Evolutionary conservation across 2,329 filamentous ascomycete genomes (phyloP).

Genomic region (Ramichloridium luteum): DNA sequence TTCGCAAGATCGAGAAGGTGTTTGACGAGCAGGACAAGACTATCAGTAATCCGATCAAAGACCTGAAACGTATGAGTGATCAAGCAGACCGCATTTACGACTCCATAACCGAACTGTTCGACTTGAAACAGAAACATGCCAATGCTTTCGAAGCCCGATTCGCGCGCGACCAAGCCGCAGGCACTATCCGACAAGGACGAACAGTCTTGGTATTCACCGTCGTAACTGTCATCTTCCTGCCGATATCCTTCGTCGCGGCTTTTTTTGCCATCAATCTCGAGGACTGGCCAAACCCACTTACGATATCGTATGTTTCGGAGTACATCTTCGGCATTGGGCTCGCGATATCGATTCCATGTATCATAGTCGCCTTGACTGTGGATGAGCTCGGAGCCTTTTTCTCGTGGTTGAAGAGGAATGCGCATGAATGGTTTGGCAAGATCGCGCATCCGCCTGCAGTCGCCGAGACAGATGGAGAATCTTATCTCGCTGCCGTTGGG

Average conservation of each 20-base stretch:
- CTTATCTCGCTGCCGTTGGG: slow-evolving; percentile 9
- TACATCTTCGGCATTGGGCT: slow-evolving; percentile 46
- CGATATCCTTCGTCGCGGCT: slow-evolving; percentile 43
- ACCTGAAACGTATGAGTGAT: slow-evolving; percentile 52
- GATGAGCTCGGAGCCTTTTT: slow-evolving; percentile 8
- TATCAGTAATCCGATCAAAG: slow-evolving; percentile 36
- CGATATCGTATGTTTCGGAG: slow-evolving; percentile 38
- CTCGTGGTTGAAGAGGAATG: not conserved
- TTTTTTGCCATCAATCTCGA: slow-evolving; percentile 44
- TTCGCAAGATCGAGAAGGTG: slow-evolving; percentile 35
- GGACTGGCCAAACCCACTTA: slow-evolving; percentile 32
- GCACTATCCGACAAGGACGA: slow-evolving; percentile 45
- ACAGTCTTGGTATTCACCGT: slow-evolving; percentile 49
- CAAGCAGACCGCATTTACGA: slow-evolving; percentile 50
- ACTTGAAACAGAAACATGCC: slow-evolving; percentile 57
- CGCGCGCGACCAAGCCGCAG: slow-evolving; percentile 47
- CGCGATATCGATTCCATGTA: slow-evolving; percentile 36
- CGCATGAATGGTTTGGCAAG: not conserved
- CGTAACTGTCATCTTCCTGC: slow-evolving; percentile 46
- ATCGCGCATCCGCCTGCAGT: not conserved
- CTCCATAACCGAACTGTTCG: slow-evolving; percentile 49
- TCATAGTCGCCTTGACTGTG: slow-evolving; percentile 12
- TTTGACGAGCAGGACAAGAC: slow-evolving; percentile 46
- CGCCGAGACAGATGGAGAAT: slow-evolving; percentile 1
- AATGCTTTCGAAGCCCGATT: slow-evolving; percentile 55